Evolutionary conservation across 2,329 filamentous ascomycete genomes (phyloP), one percentile per base, ranked within the genome.

Genomic region (Neodidymelliopsis sp.): DNA sequence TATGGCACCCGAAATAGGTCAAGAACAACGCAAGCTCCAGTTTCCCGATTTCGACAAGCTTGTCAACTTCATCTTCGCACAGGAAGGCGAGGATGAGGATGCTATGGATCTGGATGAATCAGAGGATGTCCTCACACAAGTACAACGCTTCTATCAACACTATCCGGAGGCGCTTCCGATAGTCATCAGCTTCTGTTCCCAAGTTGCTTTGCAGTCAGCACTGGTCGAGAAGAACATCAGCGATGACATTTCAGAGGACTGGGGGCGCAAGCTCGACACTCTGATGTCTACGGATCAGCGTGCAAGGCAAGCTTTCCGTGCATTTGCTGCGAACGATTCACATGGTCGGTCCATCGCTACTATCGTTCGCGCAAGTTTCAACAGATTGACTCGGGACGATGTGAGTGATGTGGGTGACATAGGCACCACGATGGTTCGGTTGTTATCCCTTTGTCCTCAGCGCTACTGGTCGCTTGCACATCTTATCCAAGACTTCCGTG

Each of bases 191-290:
- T 95, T 91, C 60, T 85, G 85, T 53, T 79, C 84, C 13, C 81
- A 83, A 45, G 78, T 88, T 22, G 73, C 88, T 4, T 74, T 87
- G 25, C 77, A 82, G 57, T 76, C 84, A 63, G 83, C 85, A 29
- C 71, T 87, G 19, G 49, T 60, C 16, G 67, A 74, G 10, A 75
- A 76, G 10, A 65, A 70, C 1, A 72, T 79, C 11, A 66, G 70
- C 3, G 69, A 81, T 18, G 80, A 82, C 8, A 70, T 91, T 18
- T 88, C 93, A 59, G 85, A 88, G 34, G 89, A 93, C 54, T 97
- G 94, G 94, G 88, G 91, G 67, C 81, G 86, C 34, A 87, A 88
- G 58, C 78, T 97, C 2, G 88, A 92, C 58, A 83, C 85, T 1
- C 79, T 88, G 6, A 79, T 94, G 22, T 81, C 85, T 29, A 89